These are phyloP conservation scores for Gossypium turneri DNA, from an alignment of 345 rosid species.

Conservation along the genomic window DNA sequence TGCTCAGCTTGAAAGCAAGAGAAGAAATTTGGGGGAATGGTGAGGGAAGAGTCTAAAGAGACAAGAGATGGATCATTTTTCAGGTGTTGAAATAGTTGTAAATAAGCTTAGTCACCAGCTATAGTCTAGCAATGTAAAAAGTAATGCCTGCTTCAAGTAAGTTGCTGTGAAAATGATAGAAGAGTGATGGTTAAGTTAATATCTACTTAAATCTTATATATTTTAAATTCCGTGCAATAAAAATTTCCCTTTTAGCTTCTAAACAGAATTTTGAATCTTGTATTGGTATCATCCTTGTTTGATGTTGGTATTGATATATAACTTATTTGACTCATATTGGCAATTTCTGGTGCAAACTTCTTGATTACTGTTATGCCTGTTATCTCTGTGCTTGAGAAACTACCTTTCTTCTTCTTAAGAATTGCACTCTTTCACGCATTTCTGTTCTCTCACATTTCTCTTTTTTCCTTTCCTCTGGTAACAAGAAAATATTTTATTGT, in stretches of 20 bases:
- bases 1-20: constrained; percentile 5
- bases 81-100: neutral
- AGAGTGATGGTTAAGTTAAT: neutral
- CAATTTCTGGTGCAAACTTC: constrained; percentile 1
- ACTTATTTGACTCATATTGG: no score
- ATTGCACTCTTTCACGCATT: neutral
- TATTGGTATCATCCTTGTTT: neutral
- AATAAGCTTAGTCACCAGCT: neutral
- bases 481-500: neutral
- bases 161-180: neutral
- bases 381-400: neutral
- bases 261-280: neutral
- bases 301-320: neutral
- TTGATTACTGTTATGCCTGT: neutral
- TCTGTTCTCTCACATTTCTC: neutral
- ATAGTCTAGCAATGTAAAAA: neutral
- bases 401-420: neutral
- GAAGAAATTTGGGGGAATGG: neutral
- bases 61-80: constrained; percentile 1
- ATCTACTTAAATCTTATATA: neutral
- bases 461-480: neutral
- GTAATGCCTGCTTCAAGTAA: neutral
- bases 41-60: neutral
- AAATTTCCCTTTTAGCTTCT: neutral
- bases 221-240: neutral